A percentile compares a stretch with the other conserved stretches of the same genome.
Evolutionary conservation across 2,329 filamentous ascomycete species (phyloP).

Genomic region (Fusarium sp.): DNA sequence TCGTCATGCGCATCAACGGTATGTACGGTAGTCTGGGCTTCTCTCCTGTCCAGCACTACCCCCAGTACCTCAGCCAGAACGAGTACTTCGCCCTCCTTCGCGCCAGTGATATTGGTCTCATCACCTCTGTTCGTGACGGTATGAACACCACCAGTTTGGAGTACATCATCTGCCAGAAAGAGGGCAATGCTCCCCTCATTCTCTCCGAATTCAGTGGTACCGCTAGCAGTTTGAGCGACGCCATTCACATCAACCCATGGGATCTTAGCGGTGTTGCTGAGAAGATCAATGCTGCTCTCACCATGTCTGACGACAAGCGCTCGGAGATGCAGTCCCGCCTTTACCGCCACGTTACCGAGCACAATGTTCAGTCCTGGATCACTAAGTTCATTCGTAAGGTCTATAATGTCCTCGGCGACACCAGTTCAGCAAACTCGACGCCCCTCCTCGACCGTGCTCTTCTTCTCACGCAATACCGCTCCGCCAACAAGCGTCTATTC

Average conservation of each 20-base stretch:
- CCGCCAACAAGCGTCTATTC: conserved; percentile 83
- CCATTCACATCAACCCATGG: conserved; percentile 98
- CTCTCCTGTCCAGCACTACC: conserved; percentile 92
- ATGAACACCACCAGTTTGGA: conserved; percentile 99
- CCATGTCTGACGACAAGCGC: conserved; percentile 76
- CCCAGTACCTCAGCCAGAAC: conserved; percentile 87
- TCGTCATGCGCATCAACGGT: conserved; percentile 93
- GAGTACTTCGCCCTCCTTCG: conserved; percentile 97
- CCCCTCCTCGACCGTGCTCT: conserved; percentile 82
- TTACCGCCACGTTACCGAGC: conserved; percentile 84
- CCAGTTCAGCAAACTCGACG: conserved; percentile 79
- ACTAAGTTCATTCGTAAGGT: conserved; percentile 82
- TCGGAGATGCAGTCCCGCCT: conserved; percentile 77
- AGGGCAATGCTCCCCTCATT: conserved; percentile 87
- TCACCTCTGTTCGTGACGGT: conserved; percentile 94
- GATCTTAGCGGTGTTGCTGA: conserved; percentile 86
- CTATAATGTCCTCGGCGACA: conserved; percentile 81
- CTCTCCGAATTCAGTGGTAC: conserved; percentile 97
- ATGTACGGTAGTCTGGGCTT: conserved; percentile 88
- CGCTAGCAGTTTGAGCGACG: conserved; percentile 83
- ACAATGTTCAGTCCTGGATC: conserved; percentile 90
- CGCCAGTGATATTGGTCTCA: conserved; percentile 89
- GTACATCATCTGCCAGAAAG: conserved; percentile 92
- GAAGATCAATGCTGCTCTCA: conserved; percentile 83
- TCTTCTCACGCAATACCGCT: conserved; percentile 78